Base-by-base conservation (phyloP, 352 stramenopile genomes). In the Globisporangium orthogonon region DNA sequence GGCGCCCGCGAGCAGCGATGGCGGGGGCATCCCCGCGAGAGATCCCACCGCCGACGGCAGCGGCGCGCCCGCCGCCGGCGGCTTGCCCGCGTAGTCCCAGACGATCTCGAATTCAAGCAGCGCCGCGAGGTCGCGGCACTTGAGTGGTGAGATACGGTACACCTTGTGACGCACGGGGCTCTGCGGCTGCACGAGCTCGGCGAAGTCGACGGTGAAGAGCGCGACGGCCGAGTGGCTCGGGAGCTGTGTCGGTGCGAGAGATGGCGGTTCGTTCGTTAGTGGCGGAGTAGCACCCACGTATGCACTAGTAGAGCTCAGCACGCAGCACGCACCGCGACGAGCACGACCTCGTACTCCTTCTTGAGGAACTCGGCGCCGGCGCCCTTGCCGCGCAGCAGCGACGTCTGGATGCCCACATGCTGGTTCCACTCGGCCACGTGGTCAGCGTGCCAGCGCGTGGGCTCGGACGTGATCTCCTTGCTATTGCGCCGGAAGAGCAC, bases 341-440 rank as follows among this genome's bases (percentile, higher is more conserved):
- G 75, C 60, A 91, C 76, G 60, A 91, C 71, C 54, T 91, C 81
- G 71, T 91, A 91, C 43, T 91, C 81, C 44, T 91, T 91, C 60
- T 74, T 74, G n/a, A 85, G 65, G 54, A 82, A 89, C 31, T 87
- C 72, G 53, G 61, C 31, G 18, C 57, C 43, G n/a, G 48, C 50
- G n/a, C 67, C 69, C 58, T 86, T 84, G 65, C 76, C 71, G 47
- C 70, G 66, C 49, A 91, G 64, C 10, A 91, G 68, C 44, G 78
- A 89, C 49, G 81, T 91, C 69, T 91, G 81, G 56, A 91, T 87
- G 54, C 67, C 67, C 11, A 91, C 56, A 64, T 88, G 77, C 70
- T 91, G 77, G 61, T 88, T 88, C 81, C 81, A 91, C 50, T 77
- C 75, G 47, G 81, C 81, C 30, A 83, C 74, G 56, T 91, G 81